Conservation (phyloP, 768 basidiomycete species). For the Chalciporus sphaerocephalus region DNA sequence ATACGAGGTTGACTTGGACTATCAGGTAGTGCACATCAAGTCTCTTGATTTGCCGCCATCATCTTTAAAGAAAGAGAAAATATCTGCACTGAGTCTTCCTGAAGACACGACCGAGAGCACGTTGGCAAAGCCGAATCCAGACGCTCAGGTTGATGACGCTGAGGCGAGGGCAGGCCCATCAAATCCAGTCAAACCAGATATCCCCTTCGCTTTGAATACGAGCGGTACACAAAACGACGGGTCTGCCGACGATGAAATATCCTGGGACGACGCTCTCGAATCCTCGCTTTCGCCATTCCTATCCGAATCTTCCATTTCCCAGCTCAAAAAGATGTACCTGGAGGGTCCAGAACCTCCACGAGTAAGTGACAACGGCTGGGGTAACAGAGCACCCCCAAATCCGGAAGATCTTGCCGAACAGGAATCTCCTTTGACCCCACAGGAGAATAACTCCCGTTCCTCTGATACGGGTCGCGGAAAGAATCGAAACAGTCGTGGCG, state of each 20-base stretch:
- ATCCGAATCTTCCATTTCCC: slow-evolving; percentile 50
- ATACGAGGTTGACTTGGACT: slow-evolving; percentile 80
- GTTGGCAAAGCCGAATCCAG: slow-evolving; percentile 11
- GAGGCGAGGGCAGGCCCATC: slow-evolving; percentile 2
- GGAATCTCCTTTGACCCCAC: slow-evolving; percentile 3
- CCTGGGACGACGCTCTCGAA: slow-evolving; percentile 66
- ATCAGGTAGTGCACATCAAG: slow-evolving; percentile 77
- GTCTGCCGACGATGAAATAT: slow-evolving; percentile 30
- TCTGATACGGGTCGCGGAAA: slow-evolving; percentile 34
- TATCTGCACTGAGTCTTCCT: slow-evolving; percentile 23
- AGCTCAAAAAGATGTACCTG: slow-evolving; percentile 69
- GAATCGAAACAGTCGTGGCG: slow-evolving; percentile 38
- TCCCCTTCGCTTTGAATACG: not conserved
- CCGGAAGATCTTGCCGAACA: slow-evolving; percentile 22
- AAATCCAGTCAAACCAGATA: slow-evolving; percentile 1
- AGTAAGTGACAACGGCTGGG: slow-evolving; percentile 75
- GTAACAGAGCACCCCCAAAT: slow-evolving; percentile 39
- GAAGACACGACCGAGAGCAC: slow-evolving; percentile 15
- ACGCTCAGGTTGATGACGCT: slow-evolving; percentile 7
- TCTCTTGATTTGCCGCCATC: slow-evolving; percentile 67
- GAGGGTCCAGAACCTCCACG: slow-evolving; percentile 80
- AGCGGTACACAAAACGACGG: not conserved
- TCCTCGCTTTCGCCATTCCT: slow-evolving; percentile 59
- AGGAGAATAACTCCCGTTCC: slow-evolving; percentile 19
- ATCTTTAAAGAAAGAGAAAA: slow-evolving; percentile 40